These are phyloP conservation scores for Calonectria montana DNA, from an alignment of 2,329 filamentous ascomycete genomes.

Conservation along the genomic window DNA sequence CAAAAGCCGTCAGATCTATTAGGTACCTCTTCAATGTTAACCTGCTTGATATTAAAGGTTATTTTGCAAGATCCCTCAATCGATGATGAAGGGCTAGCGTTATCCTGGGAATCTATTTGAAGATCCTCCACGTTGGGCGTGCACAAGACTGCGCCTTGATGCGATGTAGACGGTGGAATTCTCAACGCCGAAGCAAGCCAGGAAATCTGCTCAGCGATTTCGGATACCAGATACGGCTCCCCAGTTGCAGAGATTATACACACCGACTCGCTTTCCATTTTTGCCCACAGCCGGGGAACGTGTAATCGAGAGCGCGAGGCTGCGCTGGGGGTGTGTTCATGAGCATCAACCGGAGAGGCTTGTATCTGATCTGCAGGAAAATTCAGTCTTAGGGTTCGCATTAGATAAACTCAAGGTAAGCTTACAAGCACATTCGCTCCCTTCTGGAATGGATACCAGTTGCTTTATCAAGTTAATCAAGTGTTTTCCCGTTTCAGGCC, in stretches of 20 bases:
- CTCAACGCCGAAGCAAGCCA: conserved; percentile 13
- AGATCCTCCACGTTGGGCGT: background rate
- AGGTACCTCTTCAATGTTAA: background rate
- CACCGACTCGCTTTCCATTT: background rate
- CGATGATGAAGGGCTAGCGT: background rate
- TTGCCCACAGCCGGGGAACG: background rate
- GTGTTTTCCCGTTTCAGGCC: background rate
- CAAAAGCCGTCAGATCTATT: background rate
- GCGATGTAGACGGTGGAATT: background rate
- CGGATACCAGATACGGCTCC: background rate
- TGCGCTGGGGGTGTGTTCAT: background rate
- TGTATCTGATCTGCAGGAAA: background rate
- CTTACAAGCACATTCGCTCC: background rate
- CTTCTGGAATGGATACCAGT: background rate
- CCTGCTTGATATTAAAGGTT: background rate
- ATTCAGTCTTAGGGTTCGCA: background rate
- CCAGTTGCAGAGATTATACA: background rate
- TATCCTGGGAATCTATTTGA: background rate
- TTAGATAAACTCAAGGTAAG: too few species aligned
- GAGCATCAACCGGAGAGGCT: background rate
- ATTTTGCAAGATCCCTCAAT: background rate
- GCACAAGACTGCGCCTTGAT: background rate
- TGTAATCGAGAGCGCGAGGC: too few species aligned
- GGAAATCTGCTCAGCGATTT: conserved; percentile 21
- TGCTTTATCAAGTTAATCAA: background rate